Evolutionary conservation across 2,329 filamentous ascomycete species (phyloP).

Genomic region (Nemania bipapillata): DNA sequence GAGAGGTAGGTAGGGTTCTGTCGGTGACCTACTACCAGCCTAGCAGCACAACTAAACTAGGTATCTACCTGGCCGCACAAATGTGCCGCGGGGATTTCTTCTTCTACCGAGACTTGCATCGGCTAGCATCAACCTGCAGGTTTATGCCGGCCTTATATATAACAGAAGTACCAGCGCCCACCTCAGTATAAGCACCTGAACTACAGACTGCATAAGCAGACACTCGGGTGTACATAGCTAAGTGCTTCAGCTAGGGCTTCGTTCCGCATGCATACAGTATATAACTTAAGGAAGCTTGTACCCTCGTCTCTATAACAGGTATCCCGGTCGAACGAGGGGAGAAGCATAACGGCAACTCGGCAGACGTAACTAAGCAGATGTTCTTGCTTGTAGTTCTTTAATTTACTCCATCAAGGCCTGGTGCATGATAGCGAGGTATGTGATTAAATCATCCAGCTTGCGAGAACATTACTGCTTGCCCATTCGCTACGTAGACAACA

Average conservation of each 20-base stretch:
- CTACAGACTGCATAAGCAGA: background rate
- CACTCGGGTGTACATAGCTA: constrained; percentile 15
- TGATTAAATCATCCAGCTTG: too few species aligned
- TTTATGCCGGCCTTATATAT: constrained; percentile 32
- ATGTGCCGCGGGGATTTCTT: constrained; percentile 34
- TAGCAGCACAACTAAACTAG: background rate
- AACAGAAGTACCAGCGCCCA: background rate
- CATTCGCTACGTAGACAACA: too few species aligned
- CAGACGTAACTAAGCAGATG: background rate
- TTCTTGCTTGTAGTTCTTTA: background rate
- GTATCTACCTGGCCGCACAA: background rate
- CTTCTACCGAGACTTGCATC: constrained; percentile 42
- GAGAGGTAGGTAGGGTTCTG: background rate
- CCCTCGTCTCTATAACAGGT: background rate
- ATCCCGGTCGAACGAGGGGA: background rate
- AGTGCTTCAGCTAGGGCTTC: constrained; percentile 29
- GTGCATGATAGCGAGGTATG: too few species aligned
- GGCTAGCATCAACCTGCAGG: constrained; percentile 41
- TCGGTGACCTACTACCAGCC: constrained; percentile 7
- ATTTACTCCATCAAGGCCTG: too few species aligned
- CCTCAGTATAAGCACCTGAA: background rate
- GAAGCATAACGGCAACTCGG: background rate
- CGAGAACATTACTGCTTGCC: too few species aligned
- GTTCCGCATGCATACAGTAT: constrained; percentile 9
- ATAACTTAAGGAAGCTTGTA: background rate